Conservation (phyloP, 2,329 filamentous ascomycete species). For the Mycosphaerella sp. region DNA sequence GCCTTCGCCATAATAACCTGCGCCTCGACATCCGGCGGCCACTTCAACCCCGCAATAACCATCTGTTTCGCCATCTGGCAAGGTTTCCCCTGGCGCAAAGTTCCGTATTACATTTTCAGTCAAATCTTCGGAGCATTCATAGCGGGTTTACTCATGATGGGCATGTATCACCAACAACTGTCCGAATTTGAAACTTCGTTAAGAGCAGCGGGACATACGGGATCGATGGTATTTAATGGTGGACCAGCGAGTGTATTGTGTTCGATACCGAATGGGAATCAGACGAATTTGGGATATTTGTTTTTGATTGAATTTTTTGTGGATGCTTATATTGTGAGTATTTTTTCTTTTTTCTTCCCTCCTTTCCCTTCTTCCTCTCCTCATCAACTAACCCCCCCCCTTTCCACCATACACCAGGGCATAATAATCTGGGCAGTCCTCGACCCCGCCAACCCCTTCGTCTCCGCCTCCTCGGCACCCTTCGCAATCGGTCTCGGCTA, state of each 20-base stretch:
- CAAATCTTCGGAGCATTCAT: constrained; percentile 52
- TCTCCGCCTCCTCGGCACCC: constrained; percentile 43
- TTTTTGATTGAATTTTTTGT: constrained; percentile 57
- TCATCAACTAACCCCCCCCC: too few species aligned
- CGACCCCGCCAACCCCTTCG: constrained; percentile 54
- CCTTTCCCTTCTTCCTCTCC: too few species aligned
- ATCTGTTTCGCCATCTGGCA: constrained; percentile 46
- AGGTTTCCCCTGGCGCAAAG: constrained; percentile 54
- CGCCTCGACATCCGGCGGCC: constrained; percentile 45
- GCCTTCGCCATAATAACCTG: constrained; percentile 55
- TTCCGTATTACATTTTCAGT: constrained; percentile 51
- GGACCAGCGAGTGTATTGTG: constrained; percentile 50
- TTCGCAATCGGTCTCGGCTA: constrained; percentile 54
- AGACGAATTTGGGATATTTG: constrained; percentile 51
- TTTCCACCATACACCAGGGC: too few species aligned
- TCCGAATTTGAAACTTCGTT: constrained; percentile 37
- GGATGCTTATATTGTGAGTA: constrained; percentile 45
- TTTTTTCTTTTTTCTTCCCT: too few species aligned
- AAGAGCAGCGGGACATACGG: constrained; percentile 34
- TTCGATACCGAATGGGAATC: constrained; percentile 46
- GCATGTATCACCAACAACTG: constrained; percentile 51
- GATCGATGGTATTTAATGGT: constrained; percentile 38
- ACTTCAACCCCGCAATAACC: constrained; percentile 36
- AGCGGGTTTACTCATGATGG: constrained; percentile 50
- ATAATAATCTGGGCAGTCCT: constrained; percentile 53